Evolutionary conservation across 176 grass and related monocot species (phyloP).

Genomic region (Aegilops longissima): DNA sequence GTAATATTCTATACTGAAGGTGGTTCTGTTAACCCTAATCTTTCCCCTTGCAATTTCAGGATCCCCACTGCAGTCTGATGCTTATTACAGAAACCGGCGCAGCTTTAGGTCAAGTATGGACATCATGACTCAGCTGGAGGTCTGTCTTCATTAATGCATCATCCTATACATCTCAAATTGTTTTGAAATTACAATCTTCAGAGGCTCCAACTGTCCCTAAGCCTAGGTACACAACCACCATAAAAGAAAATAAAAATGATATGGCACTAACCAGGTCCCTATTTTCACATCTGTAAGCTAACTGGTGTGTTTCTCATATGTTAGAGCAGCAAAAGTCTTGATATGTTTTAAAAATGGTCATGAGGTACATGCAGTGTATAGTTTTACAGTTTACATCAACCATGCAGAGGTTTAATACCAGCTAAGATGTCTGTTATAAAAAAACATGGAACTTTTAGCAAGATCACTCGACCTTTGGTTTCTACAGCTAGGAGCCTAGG

Average conservation of each 20-base stretch:
- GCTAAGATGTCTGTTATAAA: neutral
- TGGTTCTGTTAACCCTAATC: conserved; percentile 34
- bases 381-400: neutral
- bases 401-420: neutral
- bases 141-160: conserved; percentile 31
- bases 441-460: conserved; percentile 10
- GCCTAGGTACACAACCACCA: neutral
- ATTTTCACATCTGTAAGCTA: conserved; percentile 11
- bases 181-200: conserved; percentile 23
- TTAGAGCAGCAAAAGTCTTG: neutral
- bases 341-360: neutral
- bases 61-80: conserved; percentile 56
- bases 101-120: conserved; percentile 75
- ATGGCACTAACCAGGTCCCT: neutral
- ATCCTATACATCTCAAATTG: neutral
- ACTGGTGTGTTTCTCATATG: neutral
- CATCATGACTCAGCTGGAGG: conserved; percentile 82
- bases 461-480: neutral
- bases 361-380: neutral
- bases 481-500: neutral
- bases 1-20: conserved; percentile 38
- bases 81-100: conserved; percentile 59
- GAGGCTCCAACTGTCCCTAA: neutral
- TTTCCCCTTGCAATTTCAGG: conserved; percentile 62
- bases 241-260: neutral